These are phyloP conservation scores for Biscogniauxia mediterranea DNA, from an alignment of 2,329 filamentous ascomycete genomes.

Conservation along the genomic window DNA sequence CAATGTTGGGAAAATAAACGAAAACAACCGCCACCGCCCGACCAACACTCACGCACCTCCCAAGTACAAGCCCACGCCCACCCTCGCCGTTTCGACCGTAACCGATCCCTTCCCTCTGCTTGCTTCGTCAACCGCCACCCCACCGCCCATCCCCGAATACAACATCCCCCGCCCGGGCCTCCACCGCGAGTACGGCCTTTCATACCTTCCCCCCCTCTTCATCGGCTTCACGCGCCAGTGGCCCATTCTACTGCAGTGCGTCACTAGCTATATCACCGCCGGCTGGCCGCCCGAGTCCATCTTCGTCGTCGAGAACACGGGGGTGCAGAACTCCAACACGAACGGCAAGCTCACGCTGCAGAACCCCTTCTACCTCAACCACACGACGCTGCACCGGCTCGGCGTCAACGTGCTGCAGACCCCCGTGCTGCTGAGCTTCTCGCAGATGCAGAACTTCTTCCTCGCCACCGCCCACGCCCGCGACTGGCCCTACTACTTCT, in stretches of 20 bases:
- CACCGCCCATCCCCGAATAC: slow-evolving; percentile 35
- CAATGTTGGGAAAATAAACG: slow-evolving; percentile 13
- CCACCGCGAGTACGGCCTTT: slow-evolving; percentile 31
- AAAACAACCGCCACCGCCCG: slow-evolving; percentile 14
- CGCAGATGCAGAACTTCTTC: slow-evolving; percentile 55
- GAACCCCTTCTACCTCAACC: slow-evolving; percentile 48
- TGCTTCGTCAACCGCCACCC: slow-evolving; percentile 20
- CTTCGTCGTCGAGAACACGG: slow-evolving; percentile 49
- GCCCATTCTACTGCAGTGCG: slow-evolving; percentile 44
- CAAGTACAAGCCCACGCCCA: slow-evolving; percentile 29
- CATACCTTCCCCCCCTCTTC: slow-evolving; percentile 41
- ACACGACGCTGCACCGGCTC: slow-evolving; percentile 35
- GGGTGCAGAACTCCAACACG: slow-evolving; percentile 43
- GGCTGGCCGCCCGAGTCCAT: slow-evolving; percentile 49
- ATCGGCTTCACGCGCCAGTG: slow-evolving; percentile 51
- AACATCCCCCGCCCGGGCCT: slow-evolving; percentile 35
- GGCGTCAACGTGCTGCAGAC: slow-evolving; percentile 44
- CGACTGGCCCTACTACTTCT: slow-evolving; percentile 52
- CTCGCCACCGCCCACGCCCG: slow-evolving; percentile 41
- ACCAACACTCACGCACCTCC: slow-evolving; percentile 26
- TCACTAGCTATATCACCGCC: slow-evolving; percentile 46
- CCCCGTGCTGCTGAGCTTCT: slow-evolving; percentile 50
- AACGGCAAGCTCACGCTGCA: slow-evolving; percentile 38
- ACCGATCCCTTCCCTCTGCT: slow-evolving; percentile 29
- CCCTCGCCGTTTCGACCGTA: slow-evolving; percentile 18